Evolutionary conservation across 805 yeast genomes (phyloP).

Genomic region (Kodamaea neixiangensis): DNA sequence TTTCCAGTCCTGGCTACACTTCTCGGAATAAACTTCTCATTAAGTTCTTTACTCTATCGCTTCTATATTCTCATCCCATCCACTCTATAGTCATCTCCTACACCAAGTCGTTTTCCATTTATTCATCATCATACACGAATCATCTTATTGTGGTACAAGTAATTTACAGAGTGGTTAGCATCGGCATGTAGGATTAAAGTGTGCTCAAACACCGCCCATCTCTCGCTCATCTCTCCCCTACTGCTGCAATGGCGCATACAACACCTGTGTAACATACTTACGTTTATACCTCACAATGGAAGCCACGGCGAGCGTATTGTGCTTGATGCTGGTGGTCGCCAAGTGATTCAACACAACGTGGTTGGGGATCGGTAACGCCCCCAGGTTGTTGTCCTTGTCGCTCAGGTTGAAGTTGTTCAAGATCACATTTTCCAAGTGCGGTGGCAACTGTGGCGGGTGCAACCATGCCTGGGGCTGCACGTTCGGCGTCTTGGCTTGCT

Average conservation of each 20-base stretch:
- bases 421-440: conserved; percentile 92
- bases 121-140: neutral
- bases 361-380: conserved; percentile 90
- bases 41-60: no score
- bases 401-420: conserved; percentile 64
- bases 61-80: neutral
- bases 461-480: conserved; percentile 64
- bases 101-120: neutral
- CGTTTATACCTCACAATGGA: conserved; percentile 85
- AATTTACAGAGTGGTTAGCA: neutral
- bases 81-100: no score
- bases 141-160: neutral
- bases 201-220: neutral
- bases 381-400: conserved; percentile 78
- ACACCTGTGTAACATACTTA: conserved; percentile 86
- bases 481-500: conserved; percentile 57
- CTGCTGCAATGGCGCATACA: conserved; percentile 80
- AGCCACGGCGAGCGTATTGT: conserved; percentile 91
- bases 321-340: conserved; percentile 94
- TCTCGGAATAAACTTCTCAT: no score
- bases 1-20: no score
- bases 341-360: conserved; percentile 92
- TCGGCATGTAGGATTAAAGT: neutral
- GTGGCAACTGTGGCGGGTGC: conserved; percentile 96
- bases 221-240: neutral